Base-by-base conservation (phyloP, 129 eudicot species). In the Flaveria ramosissima region DNA sequence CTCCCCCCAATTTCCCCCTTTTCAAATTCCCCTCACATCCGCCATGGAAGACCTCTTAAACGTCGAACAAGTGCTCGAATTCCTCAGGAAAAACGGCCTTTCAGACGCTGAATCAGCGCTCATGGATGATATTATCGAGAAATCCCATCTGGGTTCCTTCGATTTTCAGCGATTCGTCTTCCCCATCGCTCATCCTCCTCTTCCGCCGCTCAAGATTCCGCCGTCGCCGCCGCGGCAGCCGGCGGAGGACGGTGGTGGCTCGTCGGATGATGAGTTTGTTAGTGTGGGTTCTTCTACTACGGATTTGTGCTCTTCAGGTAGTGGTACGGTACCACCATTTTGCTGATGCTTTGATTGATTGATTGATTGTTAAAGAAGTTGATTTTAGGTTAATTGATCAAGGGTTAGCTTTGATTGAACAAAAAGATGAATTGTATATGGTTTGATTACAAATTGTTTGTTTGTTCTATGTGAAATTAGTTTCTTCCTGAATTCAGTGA, bases 81-180 rank as follows among this genome's bases (percentile, higher is more conserved):
- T 91, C 73, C 59, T 91, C 41, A 83, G 96, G 15, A 70, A 80
- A 68, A 81, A 94, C 48, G 92, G 96, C 0, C 78, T 89, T 16
- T 83, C 86, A 1, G 81, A 85, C 24, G 78, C 84, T 16, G 99
- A 94, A 86, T 83, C 97, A 3, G 99, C 99, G 1, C 90, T 94
- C 26, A 84, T 86, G 81, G 94, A 94, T 63, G 99, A 94, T 42
- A 75, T 94, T 1, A 50, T 77, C 67, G 93, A 89, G 17, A 80
- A 87, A 72, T 81, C 90, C 15, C 82, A 81, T 13, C 66, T 88
- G 70, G 90, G 68, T 68, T 81, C 90, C 53, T 74, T 82, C 59
- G 92, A 90, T 84, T 83, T 87, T 48, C 89, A 91, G 77, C 82
- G 63, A 59, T 91, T 91, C 71, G 15, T 86, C 48, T 94, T 91